These are phyloP conservation scores for Suillus paluster DNA, from an alignment of 768 basidiomycete species.

Conservation along the genomic window DNA sequence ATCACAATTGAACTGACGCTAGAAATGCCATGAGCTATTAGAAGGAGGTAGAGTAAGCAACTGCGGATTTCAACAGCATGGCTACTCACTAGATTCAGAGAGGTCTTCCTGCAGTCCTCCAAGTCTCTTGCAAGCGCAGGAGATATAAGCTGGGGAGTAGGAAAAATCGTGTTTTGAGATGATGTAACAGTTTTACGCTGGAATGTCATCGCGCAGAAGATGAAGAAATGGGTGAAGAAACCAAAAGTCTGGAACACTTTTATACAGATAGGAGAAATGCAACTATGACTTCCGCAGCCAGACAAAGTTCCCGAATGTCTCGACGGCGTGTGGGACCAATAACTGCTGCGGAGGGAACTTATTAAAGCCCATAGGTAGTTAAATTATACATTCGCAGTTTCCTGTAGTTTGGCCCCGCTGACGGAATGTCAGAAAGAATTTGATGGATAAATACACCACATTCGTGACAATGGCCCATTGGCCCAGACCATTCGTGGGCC, in stretches of 20 bases:
- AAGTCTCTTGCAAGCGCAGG: constrained; percentile 25
- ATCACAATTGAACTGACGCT: constrained; percentile 20
- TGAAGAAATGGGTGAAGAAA: neutral
- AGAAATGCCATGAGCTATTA: constrained; percentile 34
- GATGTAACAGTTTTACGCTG: neutral
- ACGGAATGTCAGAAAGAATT: neutral
- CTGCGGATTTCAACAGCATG: neutral
- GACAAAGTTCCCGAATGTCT: neutral
- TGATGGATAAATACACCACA: neutral
- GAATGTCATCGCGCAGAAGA: neutral
- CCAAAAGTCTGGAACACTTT: neutral
- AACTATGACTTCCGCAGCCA: neutral
- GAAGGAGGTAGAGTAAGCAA: neutral
- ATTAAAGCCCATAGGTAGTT: neutral
- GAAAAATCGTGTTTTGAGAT: neutral
- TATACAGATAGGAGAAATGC: too few relatives aligned
- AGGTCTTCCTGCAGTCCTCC: constrained; percentile 25
- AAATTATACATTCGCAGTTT: neutral
- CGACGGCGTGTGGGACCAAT: neutral
- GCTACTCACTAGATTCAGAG: constrained; percentile 23
- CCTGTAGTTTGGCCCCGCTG: neutral
- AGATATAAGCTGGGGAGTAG: neutral
- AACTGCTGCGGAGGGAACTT: neutral
- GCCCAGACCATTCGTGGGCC: neutral
- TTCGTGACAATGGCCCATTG: neutral